Percentiles rank a stretch among this genome's conserved stretches.
Evolutionary conservation across 495 filamentous ascomycete genomes (phyloP).

Genomic region (Annulohypoxylon moriforme): DNA sequence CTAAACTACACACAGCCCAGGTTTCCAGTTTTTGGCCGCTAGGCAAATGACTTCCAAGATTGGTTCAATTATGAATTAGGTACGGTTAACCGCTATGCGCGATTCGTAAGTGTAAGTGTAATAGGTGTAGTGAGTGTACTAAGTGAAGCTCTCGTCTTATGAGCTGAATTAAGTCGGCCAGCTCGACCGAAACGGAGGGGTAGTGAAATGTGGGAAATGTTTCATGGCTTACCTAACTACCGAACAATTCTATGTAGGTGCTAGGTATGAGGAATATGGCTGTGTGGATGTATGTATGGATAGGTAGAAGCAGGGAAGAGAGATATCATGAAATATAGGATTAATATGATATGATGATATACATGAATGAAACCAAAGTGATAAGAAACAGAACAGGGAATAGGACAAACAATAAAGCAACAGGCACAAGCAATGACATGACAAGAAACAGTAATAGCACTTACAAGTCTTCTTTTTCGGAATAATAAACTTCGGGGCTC

Average conservation of each 20-base stretch:
- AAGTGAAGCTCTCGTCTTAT: slow-evolving; percentile 1
- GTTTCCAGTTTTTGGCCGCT: not conserved
- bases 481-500: slow-evolving; percentile 37
- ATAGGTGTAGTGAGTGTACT: no score
- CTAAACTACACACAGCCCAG: slow-evolving; percentile 10
- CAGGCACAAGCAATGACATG: not conserved
- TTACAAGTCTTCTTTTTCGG: slow-evolving; percentile 45
- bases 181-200: slow-evolving; percentile 14
- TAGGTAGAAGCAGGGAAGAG: not conserved
- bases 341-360: slow-evolving; percentile 22
- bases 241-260: not conserved
- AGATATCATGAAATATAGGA: slow-evolving; percentile 8
- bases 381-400: slow-evolving; percentile 2
- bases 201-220: slow-evolving; percentile 4
- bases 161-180: not conserved
- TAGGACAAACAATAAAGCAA: not conserved
- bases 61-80: not conserved
- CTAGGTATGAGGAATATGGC: not conserved
- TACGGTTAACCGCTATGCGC: not conserved
- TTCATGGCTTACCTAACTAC: slow-evolving; percentile 14
- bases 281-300: not conserved
- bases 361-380: slow-evolving; percentile 17
- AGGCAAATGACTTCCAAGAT: slow-evolving; percentile 8
- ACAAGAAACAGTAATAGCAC: slow-evolving; percentile 25
- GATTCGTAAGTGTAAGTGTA: not conserved